Base-by-base conservation (phyloP, 371 early-diverging fungal genomes). In the Batkoa obscura region DNA sequence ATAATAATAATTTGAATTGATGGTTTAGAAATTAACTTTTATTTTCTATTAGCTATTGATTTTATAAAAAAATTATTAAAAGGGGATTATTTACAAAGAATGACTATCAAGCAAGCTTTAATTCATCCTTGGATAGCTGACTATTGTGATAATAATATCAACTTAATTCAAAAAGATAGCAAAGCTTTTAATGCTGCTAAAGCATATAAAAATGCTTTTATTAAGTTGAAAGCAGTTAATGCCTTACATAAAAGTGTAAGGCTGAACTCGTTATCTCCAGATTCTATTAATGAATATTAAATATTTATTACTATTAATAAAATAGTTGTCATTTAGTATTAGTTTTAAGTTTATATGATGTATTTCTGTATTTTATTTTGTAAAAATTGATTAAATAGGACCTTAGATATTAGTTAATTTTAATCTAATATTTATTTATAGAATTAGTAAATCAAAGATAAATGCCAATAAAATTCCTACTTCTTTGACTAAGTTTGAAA, bases 71-170 rank as follows among this genome's bases (percentile, higher is more conserved):
- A 70, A 43, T 67, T 85, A 4, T 72, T 95, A 37, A 68, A 77
- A 15, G 68, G 86, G 34, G 80, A 88, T 66, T 81, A 84, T 0
- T 55, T 64, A 1, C 69, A 73, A 47, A 81, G 96, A 48, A 62
- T 86, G 56, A 88, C 91, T 0, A 90, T 85, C 2, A 66, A 67
- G 9, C 73, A 88, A 63, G 94, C 94, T 2, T 72, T 90, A 50
- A 61, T 74, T 33, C 88, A 94, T 66, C 80, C 74, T 13, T 95
- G 93, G 94, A 72, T 93, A 58, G 70, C 76, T 17, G 70, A 69
- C 48, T 48, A 57, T 31, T 67, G 72, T 31, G 70, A 60, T 43
- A 69, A 66, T 33, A 78, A 81, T 50, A 67, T 68, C 13, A 83
- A 85, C 68, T 70, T 88, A 51, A 60, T 88, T 39, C 77, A 78